Conservation (phyloP, 176 grass and related monocot species). For the Calamus simplicifolius region DNA sequence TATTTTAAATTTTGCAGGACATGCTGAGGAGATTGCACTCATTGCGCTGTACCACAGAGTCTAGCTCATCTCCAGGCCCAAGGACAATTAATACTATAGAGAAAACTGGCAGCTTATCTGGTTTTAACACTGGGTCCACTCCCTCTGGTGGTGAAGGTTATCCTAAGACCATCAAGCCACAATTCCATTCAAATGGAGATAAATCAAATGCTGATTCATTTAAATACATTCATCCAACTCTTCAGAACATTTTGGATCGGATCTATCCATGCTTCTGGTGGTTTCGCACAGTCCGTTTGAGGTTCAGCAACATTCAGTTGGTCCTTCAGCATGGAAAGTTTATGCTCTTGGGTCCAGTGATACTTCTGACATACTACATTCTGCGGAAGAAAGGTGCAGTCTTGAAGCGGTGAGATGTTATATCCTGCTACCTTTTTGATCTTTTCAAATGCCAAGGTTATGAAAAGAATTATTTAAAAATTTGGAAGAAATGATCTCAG, state of each 20-base stretch:
- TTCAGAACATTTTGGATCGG: conserved; percentile 22
- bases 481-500: too few relatives aligned
- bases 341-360: conserved; percentile 47
- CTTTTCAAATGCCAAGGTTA: too few relatives aligned
- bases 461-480: too few relatives aligned
- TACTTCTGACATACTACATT: conserved; percentile 47
- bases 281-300: conserved; percentile 62
- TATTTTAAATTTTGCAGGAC: conserved; percentile 14
- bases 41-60: conserved; percentile 23
- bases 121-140: conserved; percentile 3
- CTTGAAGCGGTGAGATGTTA: conserved; percentile 48
- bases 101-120: conserved; percentile 11
- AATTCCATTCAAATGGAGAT: conserved; percentile 12
- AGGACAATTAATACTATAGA: conserved; percentile 2
- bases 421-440: too few relatives aligned
- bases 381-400: conserved; percentile 40
- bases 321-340: background rate
- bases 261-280: conserved; percentile 60
- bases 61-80: conserved; percentile 3
- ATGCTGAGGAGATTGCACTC: conserved; percentile 30
- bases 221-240: conserved; percentile 31
- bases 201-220: conserved; percentile 17
- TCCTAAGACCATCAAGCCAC: conserved; percentile 8
- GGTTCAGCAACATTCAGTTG: conserved; percentile 52
- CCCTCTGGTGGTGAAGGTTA: conserved; percentile 3